These are phyloP conservation scores for Phytophthora agathidicida DNA, from an alignment of 352 stramenopile species.

Conservation along the genomic window DNA sequence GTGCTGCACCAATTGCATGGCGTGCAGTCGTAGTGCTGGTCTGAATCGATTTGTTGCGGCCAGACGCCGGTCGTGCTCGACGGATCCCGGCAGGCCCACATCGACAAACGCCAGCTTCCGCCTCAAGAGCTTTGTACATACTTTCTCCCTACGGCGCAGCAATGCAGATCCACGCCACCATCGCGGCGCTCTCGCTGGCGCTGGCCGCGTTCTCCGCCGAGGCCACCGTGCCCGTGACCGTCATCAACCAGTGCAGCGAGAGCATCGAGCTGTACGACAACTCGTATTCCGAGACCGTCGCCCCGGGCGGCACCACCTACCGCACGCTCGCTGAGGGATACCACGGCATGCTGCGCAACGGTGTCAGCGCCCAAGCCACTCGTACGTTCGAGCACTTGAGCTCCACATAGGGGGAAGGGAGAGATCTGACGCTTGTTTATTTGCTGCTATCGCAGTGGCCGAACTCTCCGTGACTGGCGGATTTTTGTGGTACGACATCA, in stretches of 20 bases:
- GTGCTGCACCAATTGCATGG: conserved; percentile 16
- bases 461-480: conserved; percentile 51
- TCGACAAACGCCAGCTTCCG: conserved; percentile 26
- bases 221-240: no score
- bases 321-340: conserved; percentile 43
- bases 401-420: neutral
- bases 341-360: conserved; percentile 63
- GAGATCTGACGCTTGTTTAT: neutral
- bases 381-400: conserved; percentile 28
- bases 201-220: no score
- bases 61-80: conserved; percentile 15
- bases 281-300: conserved; percentile 43
- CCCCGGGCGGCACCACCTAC: conserved; percentile 36
- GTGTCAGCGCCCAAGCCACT: conserved; percentile 43
- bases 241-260: conserved; percentile 54
- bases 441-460: conserved; percentile 47
- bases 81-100: conserved; percentile 19
- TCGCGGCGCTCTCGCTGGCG: conserved; percentile 25
- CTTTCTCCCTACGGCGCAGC: neutral
- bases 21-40: conserved; percentile 20
- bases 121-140: conserved; percentile 14
- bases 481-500: conserved; percentile 71
- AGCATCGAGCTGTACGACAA: conserved; percentile 64
- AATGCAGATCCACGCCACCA: conserved; percentile 28
- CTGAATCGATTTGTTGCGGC: conserved; percentile 28